phyloP scores from a whole-genome alignment of 768 basidiomycete species.

The Rhizopogon salebrosus region DNA sequence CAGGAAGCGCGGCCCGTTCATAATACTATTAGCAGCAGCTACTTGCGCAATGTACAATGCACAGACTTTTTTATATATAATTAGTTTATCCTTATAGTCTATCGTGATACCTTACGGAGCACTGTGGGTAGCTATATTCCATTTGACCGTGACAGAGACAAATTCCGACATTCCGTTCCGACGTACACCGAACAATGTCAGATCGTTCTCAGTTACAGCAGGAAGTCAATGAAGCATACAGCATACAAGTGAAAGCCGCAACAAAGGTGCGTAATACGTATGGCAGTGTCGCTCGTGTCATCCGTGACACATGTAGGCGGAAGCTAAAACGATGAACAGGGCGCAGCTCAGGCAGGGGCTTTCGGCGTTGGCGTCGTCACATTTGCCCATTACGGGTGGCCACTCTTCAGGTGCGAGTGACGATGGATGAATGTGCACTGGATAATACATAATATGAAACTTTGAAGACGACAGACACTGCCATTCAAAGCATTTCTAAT shows the following conservation, averaged over 20 bases:
- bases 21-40: no score
- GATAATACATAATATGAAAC: conserved; percentile 2
- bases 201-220: conserved; percentile 40
- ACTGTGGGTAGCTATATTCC: neutral
- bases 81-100: neutral
- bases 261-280: conserved; percentile 50
- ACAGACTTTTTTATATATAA: neutral
- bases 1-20: neutral
- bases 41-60: no score
- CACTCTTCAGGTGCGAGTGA: conserved; percentile 54
- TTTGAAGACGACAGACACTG: conserved; percentile 78
- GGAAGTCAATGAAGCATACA: conserved; percentile 55
- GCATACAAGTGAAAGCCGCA: conserved; percentile 54
- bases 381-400: conserved; percentile 68
- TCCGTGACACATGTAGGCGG: conserved; percentile 3
- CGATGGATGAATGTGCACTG: neutral
- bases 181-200: conserved; percentile 15
- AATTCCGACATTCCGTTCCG: neutral
- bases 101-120: neutral
- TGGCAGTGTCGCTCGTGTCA: neutral
- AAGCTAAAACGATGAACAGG: conserved; percentile 31
- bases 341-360: conserved; percentile 45
- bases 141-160: neutral
- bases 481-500: conserved; percentile 79
- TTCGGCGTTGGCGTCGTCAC: conserved; percentile 57